A percentile compares a stretch with the other conserved stretches of the same genome.
phyloP scores from a whole-genome alignment of 257 asterid species.

The Solanum ossicruentum region DNA sequence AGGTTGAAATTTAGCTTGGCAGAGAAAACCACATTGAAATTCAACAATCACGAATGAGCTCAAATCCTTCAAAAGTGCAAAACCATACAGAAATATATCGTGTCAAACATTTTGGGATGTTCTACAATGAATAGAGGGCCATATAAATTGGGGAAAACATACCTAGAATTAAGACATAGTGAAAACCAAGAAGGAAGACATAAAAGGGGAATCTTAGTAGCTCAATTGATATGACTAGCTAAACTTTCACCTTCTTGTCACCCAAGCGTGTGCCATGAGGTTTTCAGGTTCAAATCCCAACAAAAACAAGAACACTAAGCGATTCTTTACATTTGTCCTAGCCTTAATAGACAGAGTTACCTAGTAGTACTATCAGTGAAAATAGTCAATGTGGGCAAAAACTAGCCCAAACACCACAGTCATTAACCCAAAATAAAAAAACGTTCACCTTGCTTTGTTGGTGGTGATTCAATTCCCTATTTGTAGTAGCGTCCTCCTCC shows the following conservation, averaged over 20 bases:
- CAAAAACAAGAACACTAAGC: neutral
- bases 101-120: neutral
- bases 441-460: neutral
- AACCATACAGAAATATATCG: neutral
- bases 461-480: neutral
- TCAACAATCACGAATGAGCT: neutral
- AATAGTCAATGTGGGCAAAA: neutral
- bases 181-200: neutral
- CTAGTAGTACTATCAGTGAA: neutral
- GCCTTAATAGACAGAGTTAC: neutral
- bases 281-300: neutral
- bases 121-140: neutral
- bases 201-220: neutral
- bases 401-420: neutral
- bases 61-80: neutral
- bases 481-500: too few species aligned
- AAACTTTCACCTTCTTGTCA: too few species aligned
- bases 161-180: neutral
- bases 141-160: neutral
- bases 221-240: too few species aligned
- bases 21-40: neutral
- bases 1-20: neutral
- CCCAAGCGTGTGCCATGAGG: too few species aligned
- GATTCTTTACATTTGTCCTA: neutral
- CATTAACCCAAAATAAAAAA: too few species aligned